Conservation (phyloP, 169 alveolate genomes). For the Theileria orientalis region DNA sequence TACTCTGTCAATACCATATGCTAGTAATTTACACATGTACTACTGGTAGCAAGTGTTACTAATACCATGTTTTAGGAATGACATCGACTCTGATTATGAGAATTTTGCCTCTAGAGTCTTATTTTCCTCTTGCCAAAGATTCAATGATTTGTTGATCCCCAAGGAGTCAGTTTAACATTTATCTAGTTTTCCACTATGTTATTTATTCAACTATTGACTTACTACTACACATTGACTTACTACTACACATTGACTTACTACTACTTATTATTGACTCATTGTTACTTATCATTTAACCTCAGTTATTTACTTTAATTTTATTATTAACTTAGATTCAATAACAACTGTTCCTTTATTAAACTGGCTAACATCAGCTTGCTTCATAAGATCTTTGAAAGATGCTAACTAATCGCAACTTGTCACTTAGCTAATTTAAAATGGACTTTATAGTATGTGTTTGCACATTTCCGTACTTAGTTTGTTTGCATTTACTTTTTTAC, state of each 20-base stretch:
- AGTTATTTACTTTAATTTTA: background rate
- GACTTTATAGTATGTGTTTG: no score
- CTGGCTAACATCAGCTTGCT: constrained; percentile 43
- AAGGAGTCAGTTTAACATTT: constrained; percentile 8
- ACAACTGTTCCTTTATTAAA: constrained; percentile 42
- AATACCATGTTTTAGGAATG: constrained; percentile 1
- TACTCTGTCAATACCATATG: no score
- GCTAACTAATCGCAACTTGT: constrained; percentile 11
- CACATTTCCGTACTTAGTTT: no score
- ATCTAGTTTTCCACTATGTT: no score
- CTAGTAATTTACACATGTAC: no score
- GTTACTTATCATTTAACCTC: constrained; percentile 32
- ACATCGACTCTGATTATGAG: background rate
- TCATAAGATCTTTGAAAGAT: constrained; percentile 55
- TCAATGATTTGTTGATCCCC: constrained; percentile 15
- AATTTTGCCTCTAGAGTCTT: background rate
- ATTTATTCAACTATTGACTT: no score
- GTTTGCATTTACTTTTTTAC: no score
- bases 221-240: no score
- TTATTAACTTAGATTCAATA: background rate
- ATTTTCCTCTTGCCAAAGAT: constrained; percentile 2
- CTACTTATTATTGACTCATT: no score
- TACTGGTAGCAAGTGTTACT: no score
- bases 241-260: no score
- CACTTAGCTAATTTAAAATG: no score